phyloP scores from a whole-genome alignment of 345 rosid species.

The Cardamine chenopodiifolia region DNA sequence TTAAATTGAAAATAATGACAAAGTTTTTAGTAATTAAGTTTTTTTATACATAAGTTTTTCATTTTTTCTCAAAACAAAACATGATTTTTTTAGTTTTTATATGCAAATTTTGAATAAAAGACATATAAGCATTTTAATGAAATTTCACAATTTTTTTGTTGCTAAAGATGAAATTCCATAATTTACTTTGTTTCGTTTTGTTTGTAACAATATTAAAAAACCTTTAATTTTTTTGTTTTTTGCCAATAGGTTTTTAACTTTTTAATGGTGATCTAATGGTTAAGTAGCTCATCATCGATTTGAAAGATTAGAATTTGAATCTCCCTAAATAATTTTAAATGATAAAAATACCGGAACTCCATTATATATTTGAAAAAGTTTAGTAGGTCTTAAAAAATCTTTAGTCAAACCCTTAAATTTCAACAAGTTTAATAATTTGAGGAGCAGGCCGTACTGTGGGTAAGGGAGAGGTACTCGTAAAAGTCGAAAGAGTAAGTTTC shows the following conservation, averaged over 20 bases:
- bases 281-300: neutral
- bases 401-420: too few species aligned
- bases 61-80: neutral
- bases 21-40: neutral
- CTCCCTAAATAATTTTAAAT: too few species aligned
- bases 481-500: slow-evolving; percentile 29
- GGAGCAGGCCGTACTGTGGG: neutral
- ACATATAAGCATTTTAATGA: too few species aligned
- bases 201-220: neutral
- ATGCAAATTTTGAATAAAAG: too few species aligned
- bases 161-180: neutral
- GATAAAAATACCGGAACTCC: neutral
- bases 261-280: neutral
- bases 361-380: neutral
- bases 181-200: too few species aligned
- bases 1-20: neutral
- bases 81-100: neutral
- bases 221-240: too few species aligned
- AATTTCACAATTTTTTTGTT: too few species aligned
- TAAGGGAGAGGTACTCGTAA: slow-evolving; percentile 10
- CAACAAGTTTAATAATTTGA: neutral
- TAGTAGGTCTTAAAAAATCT: neutral
- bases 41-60: neutral
- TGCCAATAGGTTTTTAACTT: neutral
- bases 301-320: neutral